Percentiles rank a stretch among this genome's conserved stretches.
phyloP scores from a whole-genome alignment of 257 asterid genomes.

The Paraleonurus japonicus region DNA sequence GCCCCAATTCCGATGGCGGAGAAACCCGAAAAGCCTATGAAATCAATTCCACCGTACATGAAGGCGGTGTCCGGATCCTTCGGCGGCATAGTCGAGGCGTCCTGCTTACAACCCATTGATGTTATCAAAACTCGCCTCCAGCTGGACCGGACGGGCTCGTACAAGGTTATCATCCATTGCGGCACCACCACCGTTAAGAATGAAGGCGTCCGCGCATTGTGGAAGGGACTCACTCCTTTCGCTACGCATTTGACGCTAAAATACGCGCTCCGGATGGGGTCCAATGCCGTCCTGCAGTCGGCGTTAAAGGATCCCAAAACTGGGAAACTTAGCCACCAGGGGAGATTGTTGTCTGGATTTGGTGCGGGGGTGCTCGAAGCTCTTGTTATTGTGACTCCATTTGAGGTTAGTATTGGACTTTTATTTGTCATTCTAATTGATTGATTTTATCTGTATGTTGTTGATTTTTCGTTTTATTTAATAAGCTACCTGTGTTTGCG shows the following conservation, averaged over 20 bases:
- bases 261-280: slow-evolving; percentile 94
- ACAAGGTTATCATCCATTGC: slow-evolving; percentile 84
- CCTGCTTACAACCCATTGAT: slow-evolving; percentile 91
- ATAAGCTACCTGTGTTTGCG: background rate
- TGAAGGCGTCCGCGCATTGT: slow-evolving; percentile 85
- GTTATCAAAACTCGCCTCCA: slow-evolving; percentile 97
- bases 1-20: slow-evolving; percentile 56
- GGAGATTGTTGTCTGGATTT: slow-evolving; percentile 78
- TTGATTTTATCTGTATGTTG: background rate
- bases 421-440: background rate
- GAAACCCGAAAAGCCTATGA: slow-evolving; percentile 24
- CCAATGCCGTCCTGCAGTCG: slow-evolving; percentile 84
- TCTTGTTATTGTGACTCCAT: slow-evolving; percentile 88
- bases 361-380: slow-evolving; percentile 99
- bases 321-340: slow-evolving; percentile 73
- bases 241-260: slow-evolving; percentile 92
- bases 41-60: slow-evolving; percentile 78
- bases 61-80: slow-evolving; percentile 91
- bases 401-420: slow-evolving; percentile 59
- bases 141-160: slow-evolving; percentile 79
- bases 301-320: slow-evolving; percentile 79
- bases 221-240: slow-evolving; percentile 98
- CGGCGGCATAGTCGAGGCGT: slow-evolving; percentile 88
- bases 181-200: slow-evolving; percentile 60
- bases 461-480: background rate